A percentile compares a stretch with the other conserved stretches of the same genome.
Conservation (phyloP, 768 basidiomycete genomes). For the Steccherinum ochraceum region DNA sequence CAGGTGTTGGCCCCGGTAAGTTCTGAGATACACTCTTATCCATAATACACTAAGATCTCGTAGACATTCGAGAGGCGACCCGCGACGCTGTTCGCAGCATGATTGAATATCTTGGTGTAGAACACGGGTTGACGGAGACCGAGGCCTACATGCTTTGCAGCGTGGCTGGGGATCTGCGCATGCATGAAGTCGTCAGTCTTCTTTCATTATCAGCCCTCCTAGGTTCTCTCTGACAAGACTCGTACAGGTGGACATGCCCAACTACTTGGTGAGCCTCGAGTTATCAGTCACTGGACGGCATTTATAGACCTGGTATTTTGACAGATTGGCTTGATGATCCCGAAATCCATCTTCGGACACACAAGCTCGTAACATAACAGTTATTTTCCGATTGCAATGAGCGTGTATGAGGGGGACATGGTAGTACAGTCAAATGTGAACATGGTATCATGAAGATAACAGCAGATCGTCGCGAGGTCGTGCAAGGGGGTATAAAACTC, state of each 20-base stretch:
- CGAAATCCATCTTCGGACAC: slow-evolving; percentile 34
- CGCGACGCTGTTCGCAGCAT: slow-evolving; percentile 52
- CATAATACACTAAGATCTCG: background rate
- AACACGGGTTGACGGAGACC: slow-evolving; percentile 35
- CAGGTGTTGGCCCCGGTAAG: slow-evolving; percentile 44
- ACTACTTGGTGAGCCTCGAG: slow-evolving; percentile 47
- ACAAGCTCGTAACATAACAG: background rate
- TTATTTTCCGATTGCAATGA: background rate
- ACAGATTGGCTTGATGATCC: slow-evolving; percentile 55
- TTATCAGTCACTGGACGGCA: no score
- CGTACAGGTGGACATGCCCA: slow-evolving; percentile 56
- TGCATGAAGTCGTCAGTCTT: slow-evolving; percentile 52
- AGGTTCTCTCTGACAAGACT: slow-evolving; percentile 1
- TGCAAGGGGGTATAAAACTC: background rate
- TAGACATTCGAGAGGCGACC: slow-evolving; percentile 48
- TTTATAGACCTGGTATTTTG: no score
- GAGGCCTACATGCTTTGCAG: slow-evolving; percentile 60
- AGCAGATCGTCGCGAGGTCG: no score
- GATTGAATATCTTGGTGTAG: slow-evolving; percentile 43
- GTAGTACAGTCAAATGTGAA: background rate
- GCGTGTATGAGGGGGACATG: background rate
- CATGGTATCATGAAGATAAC: background rate
- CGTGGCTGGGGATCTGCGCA: slow-evolving; percentile 48
- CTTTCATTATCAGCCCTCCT: slow-evolving; percentile 3
- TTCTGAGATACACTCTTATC: background rate